These are phyloP conservation scores for Lactifluus rugatus DNA, from an alignment of 768 basidiomycete species.

Conservation along the genomic window DNA sequence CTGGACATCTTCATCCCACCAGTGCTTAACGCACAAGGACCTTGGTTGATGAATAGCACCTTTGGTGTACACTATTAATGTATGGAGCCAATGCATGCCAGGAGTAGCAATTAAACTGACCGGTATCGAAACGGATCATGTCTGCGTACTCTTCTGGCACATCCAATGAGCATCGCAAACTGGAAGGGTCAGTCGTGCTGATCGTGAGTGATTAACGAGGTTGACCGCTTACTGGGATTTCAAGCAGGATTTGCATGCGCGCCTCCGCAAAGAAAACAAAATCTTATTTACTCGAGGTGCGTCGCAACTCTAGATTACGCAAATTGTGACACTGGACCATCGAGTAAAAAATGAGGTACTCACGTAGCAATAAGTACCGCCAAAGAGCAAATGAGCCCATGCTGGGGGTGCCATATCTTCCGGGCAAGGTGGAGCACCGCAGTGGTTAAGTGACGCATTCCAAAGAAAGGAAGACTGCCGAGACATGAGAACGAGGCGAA, in stretches of 20 bases:
- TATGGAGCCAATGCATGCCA: neutral
- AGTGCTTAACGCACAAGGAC: neutral
- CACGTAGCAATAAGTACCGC: constrained; percentile 14
- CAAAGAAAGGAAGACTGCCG: constrained; percentile 22
- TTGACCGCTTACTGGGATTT: neutral
- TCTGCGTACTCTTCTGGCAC: neutral
- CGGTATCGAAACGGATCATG: neutral
- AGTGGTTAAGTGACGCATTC: constrained; percentile 12
- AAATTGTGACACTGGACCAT: neutral
- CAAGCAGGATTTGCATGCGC: constrained; percentile 14
- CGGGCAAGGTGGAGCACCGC: constrained; percentile 4
- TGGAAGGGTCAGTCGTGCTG: neutral
- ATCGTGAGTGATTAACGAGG: neutral
- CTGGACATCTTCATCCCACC: constrained; percentile 8
- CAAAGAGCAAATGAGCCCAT: constrained; percentile 13
- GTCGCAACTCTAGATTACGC: constrained; percentile 3
- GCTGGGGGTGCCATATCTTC: constrained; percentile 9
- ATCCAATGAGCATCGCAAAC: neutral
- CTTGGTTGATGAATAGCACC: neutral
- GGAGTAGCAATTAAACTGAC: neutral
- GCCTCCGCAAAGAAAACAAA: constrained; percentile 12
- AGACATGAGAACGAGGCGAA: constrained; percentile 25
- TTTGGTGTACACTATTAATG: neutral
- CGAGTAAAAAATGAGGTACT: neutral
- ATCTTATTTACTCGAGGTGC: constrained; percentile 11